Evolutionary conservation across 2,329 filamentous ascomycete genomes (phyloP).

Genomic region (Clonostachys rhizophaga): DNA sequence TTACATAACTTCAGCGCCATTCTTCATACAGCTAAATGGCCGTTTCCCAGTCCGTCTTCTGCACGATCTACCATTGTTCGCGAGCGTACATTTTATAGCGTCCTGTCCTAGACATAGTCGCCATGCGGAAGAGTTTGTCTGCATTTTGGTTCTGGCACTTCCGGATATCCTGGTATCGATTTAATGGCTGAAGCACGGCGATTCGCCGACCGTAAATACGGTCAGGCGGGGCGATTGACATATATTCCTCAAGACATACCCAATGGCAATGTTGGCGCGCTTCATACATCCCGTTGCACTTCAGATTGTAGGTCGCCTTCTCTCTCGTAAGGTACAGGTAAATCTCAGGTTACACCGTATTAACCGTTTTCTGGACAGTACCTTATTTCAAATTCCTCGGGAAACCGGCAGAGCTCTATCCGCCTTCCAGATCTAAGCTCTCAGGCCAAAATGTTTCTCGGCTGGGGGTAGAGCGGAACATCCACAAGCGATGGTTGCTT

Average conservation of each 20-base stretch:
- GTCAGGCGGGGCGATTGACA: conserved; percentile 22
- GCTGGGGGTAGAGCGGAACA: conserved; percentile 19
- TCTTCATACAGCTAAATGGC: too few species aligned
- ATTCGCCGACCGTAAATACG: conserved; percentile 21
- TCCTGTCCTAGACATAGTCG: not conserved
- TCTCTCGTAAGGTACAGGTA: not conserved
- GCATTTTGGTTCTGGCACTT: not conserved
- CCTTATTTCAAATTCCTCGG: conserved; percentile 23
- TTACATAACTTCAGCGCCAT: too few species aligned
- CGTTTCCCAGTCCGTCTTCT: too few species aligned
- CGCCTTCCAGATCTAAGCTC: conserved; percentile 17
- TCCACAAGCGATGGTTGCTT: conserved; percentile 44
- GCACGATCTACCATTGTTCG: too few species aligned
- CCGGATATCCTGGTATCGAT: conserved; percentile 5
- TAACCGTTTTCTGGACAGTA: conserved; percentile 8
- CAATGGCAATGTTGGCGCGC: conserved; percentile 13
- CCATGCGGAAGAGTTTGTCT: conserved; percentile 19
- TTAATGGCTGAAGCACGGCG: conserved; percentile 29
- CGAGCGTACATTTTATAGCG: too few species aligned
- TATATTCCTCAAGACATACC: conserved; percentile 18
- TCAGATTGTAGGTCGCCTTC: conserved; percentile 14
- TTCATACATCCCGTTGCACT: conserved; percentile 21
- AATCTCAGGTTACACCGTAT: not conserved
- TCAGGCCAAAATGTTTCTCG: conserved; percentile 13
- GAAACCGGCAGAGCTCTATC: conserved; percentile 23